A percentile compares a stretch with the other conserved stretches of the same genome.
Evolutionary conservation across 257 asterid species (phyloP).

Genomic region (Anisodus tanguticus): DNA sequence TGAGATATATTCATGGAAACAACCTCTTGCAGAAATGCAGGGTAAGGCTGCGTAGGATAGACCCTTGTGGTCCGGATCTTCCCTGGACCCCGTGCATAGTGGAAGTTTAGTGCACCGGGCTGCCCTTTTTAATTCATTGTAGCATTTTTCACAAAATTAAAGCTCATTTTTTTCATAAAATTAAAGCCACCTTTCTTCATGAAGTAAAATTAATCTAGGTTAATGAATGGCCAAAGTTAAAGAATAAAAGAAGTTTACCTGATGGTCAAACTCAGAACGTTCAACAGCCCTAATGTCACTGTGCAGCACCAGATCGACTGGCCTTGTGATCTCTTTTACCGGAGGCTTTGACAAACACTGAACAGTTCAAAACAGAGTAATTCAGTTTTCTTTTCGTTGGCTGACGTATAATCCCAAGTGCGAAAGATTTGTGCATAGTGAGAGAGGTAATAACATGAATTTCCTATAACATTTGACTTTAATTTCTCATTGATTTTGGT

Average conservation of each 20-base stretch:
- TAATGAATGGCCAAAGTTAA: background rate
- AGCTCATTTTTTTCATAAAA: background rate
- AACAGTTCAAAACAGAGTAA: background rate
- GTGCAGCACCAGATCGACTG: conserved; percentile 75
- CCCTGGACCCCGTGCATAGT: too few relatives aligned
- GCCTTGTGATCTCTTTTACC: conserved; percentile 69
- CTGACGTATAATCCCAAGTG: background rate
- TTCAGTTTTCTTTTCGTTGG: background rate
- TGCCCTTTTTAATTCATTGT: too few relatives aligned
- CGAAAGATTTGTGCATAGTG: background rate
- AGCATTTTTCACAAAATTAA: background rate
- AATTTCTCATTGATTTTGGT: background rate
- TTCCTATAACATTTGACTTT: conserved; percentile 13
- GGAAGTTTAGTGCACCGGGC: too few relatives aligned
- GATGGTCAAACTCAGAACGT: conserved; percentile 86
- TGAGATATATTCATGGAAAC: background rate
- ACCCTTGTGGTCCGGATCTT: too few relatives aligned
- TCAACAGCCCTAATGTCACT: conserved; percentile 84
- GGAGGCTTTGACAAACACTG: conserved; percentile 86
- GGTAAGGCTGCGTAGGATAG: too few relatives aligned
- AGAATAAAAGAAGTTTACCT: conserved; percentile 46
- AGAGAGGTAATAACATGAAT: background rate
- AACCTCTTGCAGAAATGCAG: background rate
- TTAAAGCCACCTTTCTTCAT: background rate
- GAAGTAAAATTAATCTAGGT: background rate